A percentile compares a stretch with the other conserved stretches of the same genome.
phyloP scores from a whole-genome alignment of 768 basidiomycete species.

The Russula dissimulans region DNA sequence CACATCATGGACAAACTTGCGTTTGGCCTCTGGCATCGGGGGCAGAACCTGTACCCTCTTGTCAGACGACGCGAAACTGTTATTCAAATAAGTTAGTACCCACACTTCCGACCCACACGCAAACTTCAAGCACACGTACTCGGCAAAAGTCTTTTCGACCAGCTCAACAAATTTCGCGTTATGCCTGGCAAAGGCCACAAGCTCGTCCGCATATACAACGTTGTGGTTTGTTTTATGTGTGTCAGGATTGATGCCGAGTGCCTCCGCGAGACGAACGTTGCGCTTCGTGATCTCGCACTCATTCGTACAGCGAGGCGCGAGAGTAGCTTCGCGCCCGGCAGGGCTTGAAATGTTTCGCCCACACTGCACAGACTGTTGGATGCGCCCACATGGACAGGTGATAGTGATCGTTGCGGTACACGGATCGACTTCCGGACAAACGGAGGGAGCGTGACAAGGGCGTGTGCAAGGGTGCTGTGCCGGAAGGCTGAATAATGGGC shows the following conservation, averaged over 20 bases:
- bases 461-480: slow-evolving; percentile 65
- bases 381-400: slow-evolving; percentile 75
- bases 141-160: slow-evolving; percentile 76
- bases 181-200: slow-evolving; percentile 49
- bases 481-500: slow-evolving; percentile 41
- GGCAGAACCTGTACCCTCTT: slow-evolving; percentile 67
- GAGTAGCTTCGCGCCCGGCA: slow-evolving; percentile 32
- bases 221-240: slow-evolving; percentile 31
- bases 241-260: slow-evolving; percentile 71
- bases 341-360: slow-evolving; percentile 46
- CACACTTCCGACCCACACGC: neutral
- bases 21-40: slow-evolving; percentile 67
- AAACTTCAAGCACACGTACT: slow-evolving; percentile 37
- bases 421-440: slow-evolving; percentile 72
- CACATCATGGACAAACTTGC: slow-evolving; percentile 78
- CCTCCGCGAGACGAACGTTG: slow-evolving; percentile 83
- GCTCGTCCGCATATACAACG: slow-evolving; percentile 52
- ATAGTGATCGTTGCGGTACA: slow-evolving; percentile 62
- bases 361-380: slow-evolving; percentile 66
- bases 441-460: slow-evolving; percentile 81
- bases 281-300: slow-evolving; percentile 82
- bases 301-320: slow-evolving; percentile 61
- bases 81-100: neutral
- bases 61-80: slow-evolving; percentile 59
- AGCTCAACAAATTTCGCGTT: slow-evolving; percentile 58